These are phyloP conservation scores for Bacidia gigantensis DNA, from an alignment of 495 filamentous ascomycete species.

Conservation along the genomic window DNA sequence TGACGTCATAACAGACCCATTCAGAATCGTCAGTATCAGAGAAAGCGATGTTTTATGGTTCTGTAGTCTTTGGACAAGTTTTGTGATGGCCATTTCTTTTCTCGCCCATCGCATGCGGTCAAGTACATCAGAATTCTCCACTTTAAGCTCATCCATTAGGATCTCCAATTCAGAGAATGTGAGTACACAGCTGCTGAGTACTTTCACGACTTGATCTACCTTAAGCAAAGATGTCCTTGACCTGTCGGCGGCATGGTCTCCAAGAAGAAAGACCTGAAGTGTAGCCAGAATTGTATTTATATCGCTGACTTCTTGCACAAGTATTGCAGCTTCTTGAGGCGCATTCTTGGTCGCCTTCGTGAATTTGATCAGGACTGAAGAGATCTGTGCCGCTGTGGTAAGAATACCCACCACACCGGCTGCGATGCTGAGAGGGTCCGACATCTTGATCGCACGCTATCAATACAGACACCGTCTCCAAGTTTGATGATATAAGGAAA, in stretches of 20 bases:
- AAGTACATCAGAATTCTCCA: neutral
- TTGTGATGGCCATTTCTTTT: neutral
- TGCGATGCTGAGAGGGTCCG: slow-evolving; percentile 10
- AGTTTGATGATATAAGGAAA: too few relatives aligned
- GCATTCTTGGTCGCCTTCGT: slow-evolving; percentile 5
- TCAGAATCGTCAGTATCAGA: slow-evolving; percentile 7
- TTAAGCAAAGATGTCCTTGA: slow-evolving; percentile 7
- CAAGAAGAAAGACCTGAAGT: slow-evolving; percentile 6
- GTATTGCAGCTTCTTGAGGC: slow-evolving; percentile 2
- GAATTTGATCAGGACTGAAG: slow-evolving; percentile 4
- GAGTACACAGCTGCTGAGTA: slow-evolving; percentile 7
- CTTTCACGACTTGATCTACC: slow-evolving; percentile 5
- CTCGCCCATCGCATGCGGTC: slow-evolving; percentile 10
- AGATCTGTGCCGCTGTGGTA: slow-evolving; percentile 9
- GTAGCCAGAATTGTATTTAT: slow-evolving; percentile 1
- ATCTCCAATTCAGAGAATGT: slow-evolving; percentile 11
- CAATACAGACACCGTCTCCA: too few relatives aligned
- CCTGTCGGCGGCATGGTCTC: neutral
- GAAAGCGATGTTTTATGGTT: slow-evolving; percentile 11
- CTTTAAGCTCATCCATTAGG: slow-evolving; percentile 6
- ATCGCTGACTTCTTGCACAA: slow-evolving; percentile 11
- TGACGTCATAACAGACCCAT: too few relatives aligned
- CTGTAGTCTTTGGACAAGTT: slow-evolving; percentile 5
- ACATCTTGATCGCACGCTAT: too few relatives aligned
- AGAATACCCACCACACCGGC: slow-evolving; percentile 10